Percentiles rank a stretch among this genome's conserved stretches.
Evolutionary conservation across 176 grass and related monocot genomes (phyloP).

Genomic region (Bolboschoenus planiculmis): DNA sequence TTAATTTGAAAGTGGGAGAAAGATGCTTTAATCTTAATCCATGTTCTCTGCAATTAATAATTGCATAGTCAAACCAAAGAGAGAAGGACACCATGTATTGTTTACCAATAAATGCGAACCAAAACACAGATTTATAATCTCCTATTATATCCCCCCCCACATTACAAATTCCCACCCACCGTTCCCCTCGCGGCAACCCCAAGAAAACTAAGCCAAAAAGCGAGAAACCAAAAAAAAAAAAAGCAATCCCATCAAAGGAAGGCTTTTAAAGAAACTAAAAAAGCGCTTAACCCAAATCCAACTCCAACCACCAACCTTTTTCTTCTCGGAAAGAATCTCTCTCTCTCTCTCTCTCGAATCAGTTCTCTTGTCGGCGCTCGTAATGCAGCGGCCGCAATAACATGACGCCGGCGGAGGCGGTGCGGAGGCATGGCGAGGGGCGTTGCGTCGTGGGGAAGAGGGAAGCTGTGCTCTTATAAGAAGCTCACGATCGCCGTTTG

Average conservation of each 20-base stretch:
- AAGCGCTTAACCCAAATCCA: background rate
- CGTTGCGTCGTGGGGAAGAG: slow-evolving; percentile 56
- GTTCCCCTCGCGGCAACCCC: slow-evolving; percentile 22
- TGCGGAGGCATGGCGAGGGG: slow-evolving; percentile 39
- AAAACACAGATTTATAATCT: background rate
- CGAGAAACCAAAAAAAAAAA: background rate
- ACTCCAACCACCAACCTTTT: background rate
- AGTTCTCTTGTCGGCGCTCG: slow-evolving; percentile 14
- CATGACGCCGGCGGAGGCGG: slow-evolving; percentile 20
- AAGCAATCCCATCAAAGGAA: background rate
- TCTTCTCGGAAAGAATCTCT: background rate
- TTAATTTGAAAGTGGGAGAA: too few species aligned
- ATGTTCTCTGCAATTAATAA: too few species aligned
- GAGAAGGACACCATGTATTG: background rate
- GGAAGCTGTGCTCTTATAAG: slow-evolving; percentile 63
- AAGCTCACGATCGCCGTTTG: slow-evolving; percentile 68
- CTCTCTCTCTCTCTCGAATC: background rate
- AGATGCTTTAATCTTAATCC: too few species aligned
- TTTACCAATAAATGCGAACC: background rate
- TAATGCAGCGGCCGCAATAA: slow-evolving; percentile 35
- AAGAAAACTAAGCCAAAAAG: background rate
- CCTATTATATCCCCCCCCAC: background rate
- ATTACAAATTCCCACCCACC: background rate
- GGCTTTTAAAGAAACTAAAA: background rate
- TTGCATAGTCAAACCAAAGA: too few species aligned